phyloP scores from a whole-genome alignment of 108 stramenopile species.

The Pseudonitzschia multiseries region DNA sequence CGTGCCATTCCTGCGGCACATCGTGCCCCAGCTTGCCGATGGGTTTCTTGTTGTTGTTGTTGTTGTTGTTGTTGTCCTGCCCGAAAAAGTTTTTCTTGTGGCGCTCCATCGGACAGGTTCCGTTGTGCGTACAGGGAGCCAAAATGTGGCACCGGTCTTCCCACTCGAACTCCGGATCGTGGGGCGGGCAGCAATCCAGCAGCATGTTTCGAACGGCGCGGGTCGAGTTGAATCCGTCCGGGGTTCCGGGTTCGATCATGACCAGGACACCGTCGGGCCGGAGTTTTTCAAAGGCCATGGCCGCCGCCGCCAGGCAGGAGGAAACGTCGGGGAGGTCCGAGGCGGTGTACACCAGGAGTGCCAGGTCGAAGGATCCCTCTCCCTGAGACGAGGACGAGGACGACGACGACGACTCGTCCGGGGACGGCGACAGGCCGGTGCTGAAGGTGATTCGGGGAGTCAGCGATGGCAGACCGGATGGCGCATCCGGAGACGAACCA shows the following conservation, averaged over 20 bases:
- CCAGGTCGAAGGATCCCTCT: constrained; percentile 62
- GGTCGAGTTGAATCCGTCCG: constrained; percentile 79
- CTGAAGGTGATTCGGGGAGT: constrained; percentile 69
- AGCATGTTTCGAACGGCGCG: constrained; percentile 79
- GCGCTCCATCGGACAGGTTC: constrained; percentile 73
- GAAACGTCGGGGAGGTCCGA: constrained; percentile 65
- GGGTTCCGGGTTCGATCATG: constrained; percentile 84
- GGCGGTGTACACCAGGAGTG: constrained; percentile 62
- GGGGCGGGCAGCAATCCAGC: constrained; percentile 75
- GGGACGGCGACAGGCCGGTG: constrained; percentile 39
- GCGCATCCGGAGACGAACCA: too few relatives aligned
- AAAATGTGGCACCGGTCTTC: constrained; percentile 70
- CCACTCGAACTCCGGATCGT: constrained; percentile 36
- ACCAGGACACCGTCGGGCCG: constrained; percentile 68
- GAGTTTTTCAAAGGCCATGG: constrained; percentile 49
- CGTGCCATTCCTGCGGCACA: constrained; percentile 32
- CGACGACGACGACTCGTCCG: constrained; percentile 1
- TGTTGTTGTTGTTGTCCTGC: too few relatives aligned
- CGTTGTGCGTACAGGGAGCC: constrained; percentile 86
- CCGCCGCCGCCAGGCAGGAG: constrained; percentile 56
- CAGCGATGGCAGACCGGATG: constrained; percentile 23
- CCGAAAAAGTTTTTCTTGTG: constrained; percentile 53
- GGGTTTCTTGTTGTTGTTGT: too few relatives aligned
- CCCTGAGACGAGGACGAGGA: constrained; percentile 7
- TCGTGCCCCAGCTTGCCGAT: constrained; percentile 43